These are phyloP conservation scores for Kwoniella shivajii DNA, from an alignment of 1,284 basidiomycete genomes.

Conservation along the genomic window DNA sequence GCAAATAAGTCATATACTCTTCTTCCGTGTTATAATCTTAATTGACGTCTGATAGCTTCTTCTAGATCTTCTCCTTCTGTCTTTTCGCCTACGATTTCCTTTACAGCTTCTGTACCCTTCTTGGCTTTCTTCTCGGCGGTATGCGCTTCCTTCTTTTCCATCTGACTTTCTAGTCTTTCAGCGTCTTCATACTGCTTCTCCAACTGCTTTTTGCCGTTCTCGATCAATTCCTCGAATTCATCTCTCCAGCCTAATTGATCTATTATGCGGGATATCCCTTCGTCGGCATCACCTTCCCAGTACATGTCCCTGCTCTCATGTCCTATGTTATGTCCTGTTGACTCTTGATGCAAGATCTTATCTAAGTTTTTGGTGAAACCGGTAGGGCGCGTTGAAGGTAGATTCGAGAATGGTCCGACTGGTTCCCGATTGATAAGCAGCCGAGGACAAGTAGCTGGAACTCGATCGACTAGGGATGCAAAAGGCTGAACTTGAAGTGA, in stretches of 20 bases:
- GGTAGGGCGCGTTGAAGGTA: background rate
- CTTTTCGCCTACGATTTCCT: constrained; percentile 8
- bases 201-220: constrained; percentile 30
- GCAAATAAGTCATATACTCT: background rate
- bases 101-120: constrained; percentile 11
- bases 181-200: constrained; percentile 32
- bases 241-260: constrained; percentile 50
- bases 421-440: constrained; percentile 60
- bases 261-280: constrained; percentile 39
- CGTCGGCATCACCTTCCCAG: constrained; percentile 53
- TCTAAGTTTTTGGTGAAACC: background rate
- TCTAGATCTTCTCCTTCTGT: constrained; percentile 15
- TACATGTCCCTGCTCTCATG: constrained; percentile 40
- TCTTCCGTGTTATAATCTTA: constrained; percentile 9
- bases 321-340: background rate
- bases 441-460: constrained; percentile 53
- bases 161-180: constrained; percentile 2
- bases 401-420: constrained; percentile 53
- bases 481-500: constrained; percentile 65
- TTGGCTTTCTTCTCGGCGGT: background rate
- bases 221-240: constrained; percentile 42
- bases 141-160: constrained; percentile 1
- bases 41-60: constrained; percentile 19
- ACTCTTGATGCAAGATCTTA: background rate
- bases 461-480: constrained; percentile 57